Base-by-base conservation (phyloP, 345 rosid genomes). In the Salix koriyanagi region DNA sequence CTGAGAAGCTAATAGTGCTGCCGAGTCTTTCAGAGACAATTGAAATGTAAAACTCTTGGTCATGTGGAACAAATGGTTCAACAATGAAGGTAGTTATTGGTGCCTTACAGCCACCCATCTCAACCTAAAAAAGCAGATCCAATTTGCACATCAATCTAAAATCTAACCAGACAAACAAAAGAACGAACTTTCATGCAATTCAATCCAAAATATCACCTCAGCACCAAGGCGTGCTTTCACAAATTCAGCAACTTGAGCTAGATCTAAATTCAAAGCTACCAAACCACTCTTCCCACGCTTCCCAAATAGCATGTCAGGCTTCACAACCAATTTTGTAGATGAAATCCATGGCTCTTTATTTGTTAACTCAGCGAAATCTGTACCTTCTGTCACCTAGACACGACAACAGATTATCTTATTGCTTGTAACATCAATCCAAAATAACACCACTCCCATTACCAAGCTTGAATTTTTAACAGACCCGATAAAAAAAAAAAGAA, bases 271-370 rank as follows among this genome's bases (percentile, higher is more conserved):
- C 62, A 96, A 85, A 42, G 97, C 95, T 15, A 94, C 98, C 82
- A 96, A 85, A 13, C 99, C 97, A 69, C 98, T 92, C 89, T 96
- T 96, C 69, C 98, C 97, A 28, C 98, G 97, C 78, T 94, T 94
- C 26, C 98, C 98, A 67, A 96, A 96, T 54, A 96, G 79, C 99
- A 94, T 96, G 75, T 96, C 99, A 4, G 99, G 99, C 83, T 96
- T 96, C 79, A 94, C 98, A 74, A 94, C 99, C 81, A 96, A 83
- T 83, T 85, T 87, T 54, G 93, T 85, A 32, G 98, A 91, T 0
- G 98, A 94, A 68, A 96, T 86, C 98, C 99, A 93, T 77, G 97
- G 87, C 77, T 96, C 94, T 32, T 84, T 70, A 83, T 92, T 91
- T 30, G 91, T 85, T 54, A 96, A 75, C 81, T 92, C 97, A 4